Conservation (phyloP, 2,329 filamentous ascomycete species). For the Ploettnerulaceae sp. region DNA sequence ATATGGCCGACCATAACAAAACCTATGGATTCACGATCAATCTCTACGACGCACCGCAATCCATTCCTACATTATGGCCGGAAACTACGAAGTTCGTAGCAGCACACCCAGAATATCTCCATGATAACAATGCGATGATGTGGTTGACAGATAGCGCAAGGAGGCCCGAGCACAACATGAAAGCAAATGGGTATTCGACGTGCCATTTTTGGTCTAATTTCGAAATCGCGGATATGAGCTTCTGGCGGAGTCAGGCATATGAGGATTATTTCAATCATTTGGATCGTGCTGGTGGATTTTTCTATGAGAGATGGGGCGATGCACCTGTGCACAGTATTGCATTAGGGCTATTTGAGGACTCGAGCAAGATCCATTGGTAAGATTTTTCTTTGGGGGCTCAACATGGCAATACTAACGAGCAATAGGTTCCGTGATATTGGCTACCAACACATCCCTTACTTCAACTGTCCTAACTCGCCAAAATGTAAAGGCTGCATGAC, state of each 20-base stretch:
- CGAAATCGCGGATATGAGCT: slow-evolving; percentile 87
- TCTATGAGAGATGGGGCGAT: slow-evolving; percentile 98
- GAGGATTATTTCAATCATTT: slow-evolving; percentile 96
- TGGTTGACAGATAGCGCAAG: slow-evolving; percentile 79
- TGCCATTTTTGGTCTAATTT: slow-evolving; percentile 99
- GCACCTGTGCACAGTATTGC: slow-evolving; percentile 95
- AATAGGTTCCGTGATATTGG: slow-evolving; percentile 96
- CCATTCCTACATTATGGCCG: slow-evolving; percentile 88
- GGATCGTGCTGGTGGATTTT: slow-evolving; percentile 92
- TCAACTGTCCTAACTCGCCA: slow-evolving; percentile 95
- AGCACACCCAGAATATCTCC: slow-evolving; percentile 74
- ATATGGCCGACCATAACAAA: slow-evolving; percentile 97
- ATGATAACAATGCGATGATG: slow-evolving; percentile 76
- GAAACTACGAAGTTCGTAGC: slow-evolving; percentile 88
- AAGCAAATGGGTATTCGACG: slow-evolving; percentile 90
- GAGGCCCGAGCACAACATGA: slow-evolving; percentile 72
- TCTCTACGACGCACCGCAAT: slow-evolving; percentile 86
- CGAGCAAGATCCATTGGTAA: slow-evolving; percentile 87
- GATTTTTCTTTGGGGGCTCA: slow-evolving; percentile 28
- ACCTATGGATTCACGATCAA: slow-evolving; percentile 99
- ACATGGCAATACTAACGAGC: neutral
- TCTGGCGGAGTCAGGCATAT: slow-evolving; percentile 87
- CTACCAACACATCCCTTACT: slow-evolving; percentile 97
- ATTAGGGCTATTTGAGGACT: slow-evolving; percentile 85
- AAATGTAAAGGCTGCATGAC: slow-evolving; percentile 88